phyloP scores from a whole-genome alignment of 2,329 filamentous ascomycete species.

The Fusarium haematococcum region DNA sequence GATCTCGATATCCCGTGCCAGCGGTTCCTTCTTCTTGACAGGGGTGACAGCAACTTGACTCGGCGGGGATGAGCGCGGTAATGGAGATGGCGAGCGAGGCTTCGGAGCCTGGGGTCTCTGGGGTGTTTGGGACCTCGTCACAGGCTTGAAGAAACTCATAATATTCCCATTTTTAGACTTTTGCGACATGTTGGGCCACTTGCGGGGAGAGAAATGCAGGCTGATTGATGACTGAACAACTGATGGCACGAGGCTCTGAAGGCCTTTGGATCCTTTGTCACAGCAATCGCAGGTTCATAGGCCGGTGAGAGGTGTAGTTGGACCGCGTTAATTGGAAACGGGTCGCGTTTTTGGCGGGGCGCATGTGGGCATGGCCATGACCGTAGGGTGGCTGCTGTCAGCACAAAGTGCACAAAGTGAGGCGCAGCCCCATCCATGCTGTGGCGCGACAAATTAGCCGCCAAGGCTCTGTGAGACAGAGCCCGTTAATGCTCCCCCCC shows the following conservation, averaged over 20 bases:
- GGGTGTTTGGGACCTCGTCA: constrained; percentile 30
- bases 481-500: constrained; percentile 9
- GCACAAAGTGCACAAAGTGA: background rate
- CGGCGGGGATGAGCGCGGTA: constrained; percentile 41
- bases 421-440: constrained; percentile 12
- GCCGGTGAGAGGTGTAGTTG: constrained; percentile 17
- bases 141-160: constrained; percentile 54
- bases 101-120: constrained; percentile 8
- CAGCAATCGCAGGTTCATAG: constrained; percentile 8
- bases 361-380: background rate
- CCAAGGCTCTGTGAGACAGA: background rate
- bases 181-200: constrained; percentile 38
- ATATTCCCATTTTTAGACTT: constrained; percentile 49
- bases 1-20: constrained; percentile 69
- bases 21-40: constrained; percentile 27
- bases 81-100: constrained; percentile 29
- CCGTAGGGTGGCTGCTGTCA: constrained; percentile 18
- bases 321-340: constrained; percentile 30
- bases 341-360: constrained; percentile 21
- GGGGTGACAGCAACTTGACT: constrained; percentile 43
- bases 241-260: background rate
- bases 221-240: background rate
- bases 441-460: constrained; percentile 25
- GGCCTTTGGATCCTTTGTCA: background rate
- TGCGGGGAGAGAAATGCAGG: background rate